Base-by-base conservation (phyloP, 2,329 filamentous ascomycete species). In the Penicillium verrucosum region DNA sequence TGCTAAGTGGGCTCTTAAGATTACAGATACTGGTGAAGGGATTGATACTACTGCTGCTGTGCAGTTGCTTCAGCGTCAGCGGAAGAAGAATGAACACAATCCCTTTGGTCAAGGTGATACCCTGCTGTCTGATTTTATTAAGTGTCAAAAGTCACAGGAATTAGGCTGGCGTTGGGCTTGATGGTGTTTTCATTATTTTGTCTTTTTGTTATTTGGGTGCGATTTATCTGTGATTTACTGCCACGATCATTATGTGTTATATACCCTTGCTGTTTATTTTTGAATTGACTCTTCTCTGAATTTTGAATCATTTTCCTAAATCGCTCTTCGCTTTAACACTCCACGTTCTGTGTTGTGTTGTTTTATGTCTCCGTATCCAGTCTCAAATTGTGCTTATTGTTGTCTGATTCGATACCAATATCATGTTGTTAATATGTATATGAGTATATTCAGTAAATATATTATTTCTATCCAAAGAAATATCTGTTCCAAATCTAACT, bases 11-110 rank as follows among this genome's bases (percentile, higher is more conserved):
- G 85, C 85, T 18, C 71, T 87, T 18, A 78, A 80, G 40, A 78
- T 81, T 62, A 87, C 84, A 5, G 85, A 87, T 67, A 79, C 78
- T 14, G 85, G 84, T 0, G 81, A 85, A 60, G 82, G 82, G 0
- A 72, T 87, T 60, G 75, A 85, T 55, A 76, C 83, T 10, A 78
- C 85, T 62, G 77, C 80, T 5, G 85, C 85, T 0, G 79, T 86
- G 23, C 79, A 83, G 56, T 65, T 85, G 55, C 70, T 87, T 59
- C 65, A 83, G 18, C 69, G 73, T 54, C 75, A 77, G 59, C 65
- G 68, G 25, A 67, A 66, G 58, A 73, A 67, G 18, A 46, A 58
- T 14, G 58, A 60, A 36, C 51, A 51, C 29, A 65, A 60, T 29
- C 57, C 59, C 2, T 57, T 64, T 27, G 52, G 59, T 5, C 46